These are phyloP conservation scores for Apiosordaria backusii DNA, from an alignment of 495 filamentous ascomycete species.

Conservation along the genomic window DNA sequence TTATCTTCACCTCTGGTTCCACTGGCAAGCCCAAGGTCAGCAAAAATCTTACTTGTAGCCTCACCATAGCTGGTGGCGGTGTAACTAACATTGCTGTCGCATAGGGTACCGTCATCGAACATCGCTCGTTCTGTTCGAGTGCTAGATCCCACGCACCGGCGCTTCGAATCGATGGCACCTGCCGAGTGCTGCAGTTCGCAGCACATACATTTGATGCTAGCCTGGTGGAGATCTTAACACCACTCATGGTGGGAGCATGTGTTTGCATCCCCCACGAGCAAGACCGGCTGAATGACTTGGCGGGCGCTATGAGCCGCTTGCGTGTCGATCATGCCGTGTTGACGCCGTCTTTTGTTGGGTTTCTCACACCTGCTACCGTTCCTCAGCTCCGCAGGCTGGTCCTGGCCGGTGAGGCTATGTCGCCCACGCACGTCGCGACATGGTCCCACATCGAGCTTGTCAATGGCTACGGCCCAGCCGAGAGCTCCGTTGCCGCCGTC, in stretches of 20 bases:
- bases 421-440: constrained; percentile 10
- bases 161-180: constrained; percentile 35
- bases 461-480: constrained; percentile 35
- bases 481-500: constrained; percentile 26
- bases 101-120: constrained; percentile 38
- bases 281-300: constrained; percentile 27
- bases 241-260: constrained; percentile 43
- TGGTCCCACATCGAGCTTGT: constrained; percentile 30
- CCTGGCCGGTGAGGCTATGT: constrained; percentile 40
- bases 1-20: constrained; percentile 59
- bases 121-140: constrained; percentile 36
- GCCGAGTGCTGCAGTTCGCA: constrained; percentile 55
- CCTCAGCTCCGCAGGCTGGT: constrained; percentile 40
- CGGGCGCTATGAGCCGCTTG: constrained; percentile 36
- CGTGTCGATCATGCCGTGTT: constrained; percentile 50
- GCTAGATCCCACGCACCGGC: constrained; percentile 37
- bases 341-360: constrained; percentile 44
- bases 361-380: constrained; percentile 40
- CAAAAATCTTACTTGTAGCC: neutral
- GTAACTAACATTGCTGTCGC: neutral
- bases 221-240: constrained; percentile 53
- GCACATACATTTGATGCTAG: constrained; percentile 59
- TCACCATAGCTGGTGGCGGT: neutral
- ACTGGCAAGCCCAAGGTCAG: constrained; percentile 51
- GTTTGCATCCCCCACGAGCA: constrained; percentile 36